phyloP scores from a whole-genome alignment of 2,329 filamentous ascomycete genomes.

The Penicillium sp. region DNA sequence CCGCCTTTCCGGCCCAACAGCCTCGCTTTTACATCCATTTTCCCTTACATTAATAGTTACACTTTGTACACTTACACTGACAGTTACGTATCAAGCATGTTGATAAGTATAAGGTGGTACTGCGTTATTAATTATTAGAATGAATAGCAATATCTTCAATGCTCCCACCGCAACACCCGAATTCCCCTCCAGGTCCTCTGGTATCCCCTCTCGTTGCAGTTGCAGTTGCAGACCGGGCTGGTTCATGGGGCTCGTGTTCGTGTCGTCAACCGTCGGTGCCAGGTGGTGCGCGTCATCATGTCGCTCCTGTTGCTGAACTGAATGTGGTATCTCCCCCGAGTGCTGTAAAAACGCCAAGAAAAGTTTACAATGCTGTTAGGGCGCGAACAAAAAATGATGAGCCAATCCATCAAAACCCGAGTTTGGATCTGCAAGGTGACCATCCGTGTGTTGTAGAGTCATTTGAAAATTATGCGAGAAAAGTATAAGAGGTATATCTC shows the following conservation, averaged over 20 bases:
- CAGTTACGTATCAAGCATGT: too few species aligned
- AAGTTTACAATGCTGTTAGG: neutral
- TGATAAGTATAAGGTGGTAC: conserved; percentile 2
- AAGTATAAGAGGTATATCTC: neutral
- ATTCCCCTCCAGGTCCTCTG: neutral
- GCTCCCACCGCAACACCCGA: neutral
- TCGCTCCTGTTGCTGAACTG: conserved; percentile 17
- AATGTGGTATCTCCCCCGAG: conserved; percentile 11
- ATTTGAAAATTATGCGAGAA: too few species aligned
- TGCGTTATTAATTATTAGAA: conserved; percentile 33
- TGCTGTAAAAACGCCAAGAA: conserved; percentile 14
- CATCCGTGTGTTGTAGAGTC: neutral
- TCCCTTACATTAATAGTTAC: too few species aligned
- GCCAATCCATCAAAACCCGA: neutral
- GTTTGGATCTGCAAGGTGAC: neutral
- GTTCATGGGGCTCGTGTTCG: conserved; percentile 18
- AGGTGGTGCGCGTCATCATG: conserved; percentile 27
- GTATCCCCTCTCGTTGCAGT: neutral
- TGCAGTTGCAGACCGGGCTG: neutral
- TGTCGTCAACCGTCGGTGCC: conserved; percentile 18
- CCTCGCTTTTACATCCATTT: too few species aligned
- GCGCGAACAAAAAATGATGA: neutral
- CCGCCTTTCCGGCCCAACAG: too few species aligned
- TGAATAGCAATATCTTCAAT: conserved; percentile 18
- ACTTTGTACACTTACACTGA: too few species aligned